Conservation (phyloP, 2,329 filamentous ascomycete genomes). For the Helotiales sp. region DNA sequence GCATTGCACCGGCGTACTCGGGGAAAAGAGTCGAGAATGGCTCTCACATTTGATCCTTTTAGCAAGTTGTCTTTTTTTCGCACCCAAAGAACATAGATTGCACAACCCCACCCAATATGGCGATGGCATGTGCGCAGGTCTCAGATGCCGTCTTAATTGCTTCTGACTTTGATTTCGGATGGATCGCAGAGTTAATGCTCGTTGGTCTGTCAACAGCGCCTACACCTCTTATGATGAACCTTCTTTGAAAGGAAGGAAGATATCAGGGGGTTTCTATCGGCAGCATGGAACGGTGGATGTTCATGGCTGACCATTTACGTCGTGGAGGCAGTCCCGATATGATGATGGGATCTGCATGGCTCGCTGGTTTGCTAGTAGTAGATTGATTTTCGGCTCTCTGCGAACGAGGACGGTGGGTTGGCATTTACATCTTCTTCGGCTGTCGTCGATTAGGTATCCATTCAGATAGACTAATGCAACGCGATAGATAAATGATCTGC, state of each 20-base stretch:
- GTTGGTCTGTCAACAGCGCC: conserved; percentile 8
- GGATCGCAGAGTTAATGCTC: conserved; percentile 16
- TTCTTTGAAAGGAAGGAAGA: conserved; percentile 6
- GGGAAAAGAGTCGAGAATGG: conserved; percentile 28
- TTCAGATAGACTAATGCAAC: conserved; percentile 24
- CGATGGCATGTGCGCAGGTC: conserved; percentile 44
- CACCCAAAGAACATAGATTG: conserved; percentile 37
- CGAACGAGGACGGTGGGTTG: conserved; percentile 8
- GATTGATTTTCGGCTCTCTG: conserved; percentile 13
- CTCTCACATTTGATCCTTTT: conserved; percentile 32
- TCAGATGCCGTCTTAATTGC: conserved; percentile 44
- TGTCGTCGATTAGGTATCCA: conserved; percentile 18
- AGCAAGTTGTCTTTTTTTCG: conserved; percentile 30
- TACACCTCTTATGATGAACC: conserved; percentile 3
- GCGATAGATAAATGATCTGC: conserved; percentile 13
- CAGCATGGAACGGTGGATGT: not conserved
- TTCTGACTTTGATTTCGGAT: conserved; percentile 17
- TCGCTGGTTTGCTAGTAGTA: conserved; percentile 13
- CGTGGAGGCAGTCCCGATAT: conserved; percentile 7
- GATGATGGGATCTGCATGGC: not conserved
- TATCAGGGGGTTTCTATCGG: not conserved
- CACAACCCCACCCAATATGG: conserved; percentile 30
- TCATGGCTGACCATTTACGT: not conserved
- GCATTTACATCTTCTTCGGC: conserved; percentile 3
- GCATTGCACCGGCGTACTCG: conserved; percentile 37